These are phyloP conservation scores for Fusarium sp. DNA, from an alignment of 2,329 filamentous ascomycete genomes.

Conservation along the genomic window DNA sequence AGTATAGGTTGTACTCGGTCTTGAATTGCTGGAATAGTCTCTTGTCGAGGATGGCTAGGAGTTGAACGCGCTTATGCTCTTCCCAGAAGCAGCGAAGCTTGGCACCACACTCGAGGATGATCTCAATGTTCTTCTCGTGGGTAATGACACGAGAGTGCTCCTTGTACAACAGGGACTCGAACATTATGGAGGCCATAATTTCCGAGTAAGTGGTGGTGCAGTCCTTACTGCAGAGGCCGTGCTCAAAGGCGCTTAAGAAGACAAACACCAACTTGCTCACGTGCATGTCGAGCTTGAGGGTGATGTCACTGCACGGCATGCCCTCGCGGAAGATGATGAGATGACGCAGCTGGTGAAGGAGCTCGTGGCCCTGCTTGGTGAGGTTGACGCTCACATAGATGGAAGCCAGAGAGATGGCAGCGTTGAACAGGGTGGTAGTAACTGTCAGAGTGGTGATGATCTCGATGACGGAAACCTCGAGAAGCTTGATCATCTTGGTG, in stretches of 20 bases:
- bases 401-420: slow-evolving; percentile 57
- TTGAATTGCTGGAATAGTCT: slow-evolving; percentile 53
- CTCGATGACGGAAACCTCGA: slow-evolving; percentile 54
- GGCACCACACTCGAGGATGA: slow-evolving; percentile 38
- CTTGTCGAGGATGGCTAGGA: slow-evolving; percentile 49
- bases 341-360: slow-evolving; percentile 61
- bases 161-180: slow-evolving; percentile 38
- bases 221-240: slow-evolving; percentile 49
- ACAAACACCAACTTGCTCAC: slow-evolving; percentile 53
- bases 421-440: slow-evolving; percentile 60
- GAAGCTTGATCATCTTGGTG: slow-evolving; percentile 49
- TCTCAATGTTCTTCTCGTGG: slow-evolving; percentile 29
- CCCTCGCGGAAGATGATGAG: slow-evolving; percentile 56
- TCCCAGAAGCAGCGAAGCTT: slow-evolving; percentile 41
- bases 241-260: slow-evolving; percentile 58
- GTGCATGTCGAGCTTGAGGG: slow-evolving; percentile 50
- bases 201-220: slow-evolving; percentile 52
- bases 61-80: slow-evolving; percentile 44
- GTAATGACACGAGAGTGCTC: slow-evolving; percentile 40
- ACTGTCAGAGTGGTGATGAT: slow-evolving; percentile 49
- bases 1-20: slow-evolving; percentile 43
- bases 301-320: slow-evolving; percentile 51
- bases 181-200: slow-evolving; percentile 46
- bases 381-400: slow-evolving; percentile 58
- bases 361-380: slow-evolving; percentile 50